These are phyloP conservation scores for Kickxella alabastrina DNA, from an alignment of 192 early-diverging fungal genomes.

Conservation along the genomic window DNA sequence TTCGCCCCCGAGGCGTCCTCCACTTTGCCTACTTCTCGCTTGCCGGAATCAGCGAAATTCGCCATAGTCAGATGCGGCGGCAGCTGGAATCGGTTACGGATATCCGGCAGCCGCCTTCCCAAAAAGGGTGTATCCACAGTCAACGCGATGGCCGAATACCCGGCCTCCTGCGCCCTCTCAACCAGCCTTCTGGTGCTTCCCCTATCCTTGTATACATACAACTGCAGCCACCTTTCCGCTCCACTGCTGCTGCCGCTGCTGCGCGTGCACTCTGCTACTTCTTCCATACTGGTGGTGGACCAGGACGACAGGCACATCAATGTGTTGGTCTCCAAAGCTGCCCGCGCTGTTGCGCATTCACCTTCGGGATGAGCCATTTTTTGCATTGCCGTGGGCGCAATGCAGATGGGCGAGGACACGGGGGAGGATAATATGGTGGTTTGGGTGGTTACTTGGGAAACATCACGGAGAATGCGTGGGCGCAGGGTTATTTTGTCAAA, in stretches of 20 bases:
- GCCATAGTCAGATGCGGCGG: constrained; percentile 62
- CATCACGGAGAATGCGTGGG: constrained; percentile 71
- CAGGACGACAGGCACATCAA: constrained; percentile 60
- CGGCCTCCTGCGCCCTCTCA: constrained; percentile 64
- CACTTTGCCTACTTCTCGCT: constrained; percentile 18
- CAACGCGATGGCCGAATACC: constrained; percentile 62
- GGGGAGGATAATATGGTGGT: constrained; percentile 57
- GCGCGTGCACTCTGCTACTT: constrained; percentile 39
- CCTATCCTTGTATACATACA: constrained; percentile 79
- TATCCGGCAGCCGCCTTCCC: constrained; percentile 56
- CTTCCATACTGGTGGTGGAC: constrained; percentile 61
- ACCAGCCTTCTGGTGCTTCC: constrained; percentile 59
- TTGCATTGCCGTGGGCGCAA: constrained; percentile 78
- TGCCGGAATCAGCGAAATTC: constrained; percentile 52
- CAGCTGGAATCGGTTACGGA: constrained; percentile 56
- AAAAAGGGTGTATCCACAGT: constrained; percentile 60
- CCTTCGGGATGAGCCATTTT: constrained; percentile 65
- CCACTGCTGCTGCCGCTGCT: not conserved
- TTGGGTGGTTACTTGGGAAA: constrained; percentile 56
- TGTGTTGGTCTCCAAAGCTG: constrained; percentile 29
- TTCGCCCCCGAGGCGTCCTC: constrained; percentile 1
- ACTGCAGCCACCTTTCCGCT: constrained; percentile 62
- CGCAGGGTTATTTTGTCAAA: constrained; percentile 44
- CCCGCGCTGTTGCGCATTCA: constrained; percentile 61
- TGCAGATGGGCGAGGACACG: constrained; percentile 66